Evolutionary conservation across 371 early-diverging fungal genomes (phyloP), one percentile per base, ranked within the genome.

Genomic region (Mucor indicus): DNA sequence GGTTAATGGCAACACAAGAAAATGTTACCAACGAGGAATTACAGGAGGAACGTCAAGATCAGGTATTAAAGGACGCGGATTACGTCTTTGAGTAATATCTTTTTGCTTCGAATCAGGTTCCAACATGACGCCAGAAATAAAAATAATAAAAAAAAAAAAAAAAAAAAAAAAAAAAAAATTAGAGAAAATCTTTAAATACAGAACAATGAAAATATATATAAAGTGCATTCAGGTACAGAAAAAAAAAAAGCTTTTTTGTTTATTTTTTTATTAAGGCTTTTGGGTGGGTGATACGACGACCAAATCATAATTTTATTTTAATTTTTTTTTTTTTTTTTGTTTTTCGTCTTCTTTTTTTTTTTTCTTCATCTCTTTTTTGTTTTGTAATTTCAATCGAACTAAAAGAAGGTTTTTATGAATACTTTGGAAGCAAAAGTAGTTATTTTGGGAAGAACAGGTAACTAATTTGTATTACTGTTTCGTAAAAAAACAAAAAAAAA

Each of bases 401-500:
- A 19, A 12, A 11, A 23, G 9, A 35, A 29, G 16, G 19, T 6
- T 29, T 39, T 16, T 17, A 49, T 56, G 57, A 35, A 55, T 32
- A 56, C 72, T 41, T 64, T 83, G 45, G 83, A 83, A 66, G 83
- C 83, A 44, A 84, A 86, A 55, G 84, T 86, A 37, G 87, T 83
- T 40, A 75, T 83, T 45, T 62, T 83, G 37, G 81, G 83, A 40
- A 77, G 79, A 51, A 79, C 79, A 76, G 80, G 83, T 80, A 73
- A n/a, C n/a, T n/a, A n/a, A n/a, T n/a, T n/a, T n/a, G n/a, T n/a
- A n/a, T n/a, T n/a, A n/a, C n/a, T n/a, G n/a, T n/a, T n/a, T n/a
- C n/a, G n/a, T n/a, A n/a, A n/a, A n/a, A n/a, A n/a, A n/a, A n/a
- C n/a, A n/a, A n/a, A n/a, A n/a, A n/a, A n/a, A n/a, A n/a, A n/a